Evolutionary conservation across 129 eudicot genomes (phyloP).

Genomic region (Saposhnikovia divaricata): DNA sequence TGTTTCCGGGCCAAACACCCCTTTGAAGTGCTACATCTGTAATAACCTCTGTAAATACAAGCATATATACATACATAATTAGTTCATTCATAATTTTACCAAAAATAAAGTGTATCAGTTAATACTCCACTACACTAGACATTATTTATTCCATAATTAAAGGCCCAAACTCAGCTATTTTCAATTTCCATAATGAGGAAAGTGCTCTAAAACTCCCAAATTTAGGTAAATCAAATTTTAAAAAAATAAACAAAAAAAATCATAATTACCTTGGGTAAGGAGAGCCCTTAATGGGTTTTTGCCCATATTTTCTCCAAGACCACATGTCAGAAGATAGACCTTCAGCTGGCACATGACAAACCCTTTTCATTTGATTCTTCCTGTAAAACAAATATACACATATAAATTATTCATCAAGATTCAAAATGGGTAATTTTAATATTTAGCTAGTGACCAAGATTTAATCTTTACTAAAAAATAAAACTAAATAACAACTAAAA

Average conservation of each 20-base stretch:
- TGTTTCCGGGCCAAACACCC: slow-evolving; percentile 96
- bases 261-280: slow-evolving; percentile 82
- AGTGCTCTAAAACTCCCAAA: background rate
- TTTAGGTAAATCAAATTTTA: background rate
- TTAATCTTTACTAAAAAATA: too few relatives aligned
- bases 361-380: slow-evolving; percentile 67
- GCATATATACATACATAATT: slow-evolving; percentile 4
- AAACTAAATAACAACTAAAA: slow-evolving; percentile 1
- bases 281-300: slow-evolving; percentile 97
- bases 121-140: background rate
- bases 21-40: slow-evolving; percentile 86
- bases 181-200: background rate
- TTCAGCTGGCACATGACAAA: slow-evolving; percentile 91
- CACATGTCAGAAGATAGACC: slow-evolving; percentile 83
- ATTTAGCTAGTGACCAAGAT: slow-evolving; percentile 10
- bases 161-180: background rate
- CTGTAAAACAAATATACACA: slow-evolving; percentile 27
- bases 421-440: slow-evolving; percentile 7
- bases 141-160: background rate
- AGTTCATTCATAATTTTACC: slow-evolving; percentile 1
- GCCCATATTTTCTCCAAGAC: slow-evolving; percentile 99
- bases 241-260: background rate
- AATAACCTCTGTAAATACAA: slow-evolving; percentile 64
- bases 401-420: background rate
- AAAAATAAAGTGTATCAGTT: background rate